Conservation (phyloP, 176 grass and related monocot genomes). For the Carex cristatella region DNA sequence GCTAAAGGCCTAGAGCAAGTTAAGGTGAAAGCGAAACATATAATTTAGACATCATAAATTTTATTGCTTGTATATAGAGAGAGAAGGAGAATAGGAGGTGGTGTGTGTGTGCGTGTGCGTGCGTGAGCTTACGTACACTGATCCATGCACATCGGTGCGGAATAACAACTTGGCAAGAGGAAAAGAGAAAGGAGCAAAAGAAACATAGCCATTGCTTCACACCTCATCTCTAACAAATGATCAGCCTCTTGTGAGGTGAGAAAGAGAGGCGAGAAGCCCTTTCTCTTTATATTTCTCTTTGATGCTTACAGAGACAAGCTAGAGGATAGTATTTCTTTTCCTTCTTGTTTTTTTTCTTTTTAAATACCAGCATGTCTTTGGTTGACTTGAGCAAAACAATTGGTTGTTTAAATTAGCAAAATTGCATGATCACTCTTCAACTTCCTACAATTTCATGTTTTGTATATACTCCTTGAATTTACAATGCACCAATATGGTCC, state of each 20-base stretch:
- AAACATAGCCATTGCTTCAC: neutral
- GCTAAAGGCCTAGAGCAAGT: no score
- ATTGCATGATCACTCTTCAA: neutral
- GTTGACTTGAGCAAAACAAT: neutral
- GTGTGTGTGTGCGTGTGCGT: no score
- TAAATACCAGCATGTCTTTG: neutral
- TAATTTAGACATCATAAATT: no score
- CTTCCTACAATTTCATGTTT: neutral
- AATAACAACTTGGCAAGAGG: constrained; percentile 18
- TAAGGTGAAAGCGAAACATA: no score
- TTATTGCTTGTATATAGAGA: neutral
- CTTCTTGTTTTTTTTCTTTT: neutral
- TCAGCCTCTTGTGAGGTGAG: neutral
- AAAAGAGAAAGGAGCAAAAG: constrained; percentile 24
- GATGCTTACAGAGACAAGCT: neutral
- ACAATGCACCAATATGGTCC: neutral
- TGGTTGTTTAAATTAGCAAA: neutral
- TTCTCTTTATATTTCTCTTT: neutral
- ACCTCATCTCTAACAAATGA: constrained; percentile 6
- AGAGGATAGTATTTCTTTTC: neutral
- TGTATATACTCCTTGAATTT: neutral
- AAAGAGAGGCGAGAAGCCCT: neutral
- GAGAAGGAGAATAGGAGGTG: neutral
- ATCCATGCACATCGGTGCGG: constrained; percentile 57
- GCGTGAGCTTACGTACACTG: constrained; percentile 37